Base-by-base conservation (phyloP, 2,329 filamentous ascomycete species). In the Talaromyces islandicus region DNA sequence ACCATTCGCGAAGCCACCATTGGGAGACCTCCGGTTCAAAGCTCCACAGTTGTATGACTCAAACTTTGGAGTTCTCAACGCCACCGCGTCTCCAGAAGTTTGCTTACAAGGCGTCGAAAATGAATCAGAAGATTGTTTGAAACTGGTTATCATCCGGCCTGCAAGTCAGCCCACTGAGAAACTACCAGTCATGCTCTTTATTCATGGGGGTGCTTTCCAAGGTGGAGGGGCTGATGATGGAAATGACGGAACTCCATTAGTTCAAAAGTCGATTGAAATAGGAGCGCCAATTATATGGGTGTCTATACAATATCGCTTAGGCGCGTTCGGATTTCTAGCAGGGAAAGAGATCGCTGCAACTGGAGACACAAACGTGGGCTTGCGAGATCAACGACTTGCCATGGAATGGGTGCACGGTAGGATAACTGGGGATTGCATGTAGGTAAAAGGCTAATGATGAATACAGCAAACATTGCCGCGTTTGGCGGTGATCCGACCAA, bases 301-400 rank as follows among this genome's bases (percentile, higher is more conserved):
- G 0, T 83, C 87, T 0, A 85, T 92, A 68, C 92, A 92, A 75
- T 92, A 95, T 74, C 86, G 89, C 1, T 78, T 90, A 0, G 88
- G 83, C 7, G 88, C 85, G 0, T 92, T 91, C 62, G 90, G 89
- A 0, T 92, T 91, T 74, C 69, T 92, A 70, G 82, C 85, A 0
- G 88, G 88, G 7, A 82, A 82, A 57, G 88, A 91, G 70, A 80
- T 91, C 50, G 77, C 87, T 3, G 78, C 79, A 4, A 88, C 90
- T 62, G 88, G 88, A 1, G 81, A 86, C 2, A 74, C 86, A 2
- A 93, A 92, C 68, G 71, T 91, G 3, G 90, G 90, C 3, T 80
- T 90, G 3, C 78, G 89, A 0, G 90, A 93, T 67, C 89, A 92
- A 67, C 81, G 88, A 35, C 79, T 89, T 64, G 89, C 83, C 0